A percentile compares a stretch with the other conserved stretches of the same genome.
Conservation (phyloP, 2,329 filamentous ascomycete genomes). For the Teratosphaeria pseudoeucalypti region DNA sequence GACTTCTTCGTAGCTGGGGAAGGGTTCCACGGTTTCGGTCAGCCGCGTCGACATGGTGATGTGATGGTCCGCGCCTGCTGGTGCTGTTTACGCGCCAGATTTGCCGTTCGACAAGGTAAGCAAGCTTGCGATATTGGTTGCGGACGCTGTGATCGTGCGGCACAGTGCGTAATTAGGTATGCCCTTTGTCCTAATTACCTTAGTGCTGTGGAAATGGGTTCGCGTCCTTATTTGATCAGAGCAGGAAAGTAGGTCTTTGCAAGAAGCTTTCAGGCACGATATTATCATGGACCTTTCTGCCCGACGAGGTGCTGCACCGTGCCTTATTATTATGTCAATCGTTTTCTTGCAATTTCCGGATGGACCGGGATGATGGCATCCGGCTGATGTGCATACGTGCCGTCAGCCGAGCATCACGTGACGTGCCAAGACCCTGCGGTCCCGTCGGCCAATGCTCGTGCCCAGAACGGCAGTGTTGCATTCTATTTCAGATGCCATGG, state of each 20-base stretch:
- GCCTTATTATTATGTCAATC: neutral
- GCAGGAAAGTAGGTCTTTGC: neutral
- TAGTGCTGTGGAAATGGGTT: neutral
- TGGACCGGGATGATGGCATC: neutral
- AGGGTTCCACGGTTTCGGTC: neutral
- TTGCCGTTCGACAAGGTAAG: neutral
- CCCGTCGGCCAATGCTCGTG: too few relatives aligned
- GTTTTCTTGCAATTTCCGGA: neutral
- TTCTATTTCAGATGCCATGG: too few relatives aligned
- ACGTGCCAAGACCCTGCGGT: neutral
- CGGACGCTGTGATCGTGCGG: neutral
- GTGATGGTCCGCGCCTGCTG: neutral
- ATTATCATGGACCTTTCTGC: neutral
- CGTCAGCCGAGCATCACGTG: neutral
- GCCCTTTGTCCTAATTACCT: neutral
- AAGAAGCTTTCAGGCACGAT: neutral
- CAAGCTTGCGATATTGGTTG: neutral
- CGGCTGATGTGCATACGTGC: neutral
- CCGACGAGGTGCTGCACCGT: neutral
- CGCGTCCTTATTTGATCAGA: neutral
- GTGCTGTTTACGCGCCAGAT: too few relatives aligned
- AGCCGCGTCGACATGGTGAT: neutral
- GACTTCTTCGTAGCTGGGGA: neutral
- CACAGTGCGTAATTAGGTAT: neutral
- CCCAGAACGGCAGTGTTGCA: too few relatives aligned